Conservation (phyloP, 75 land plant species). For the Ceratopteris richardii region DNA sequence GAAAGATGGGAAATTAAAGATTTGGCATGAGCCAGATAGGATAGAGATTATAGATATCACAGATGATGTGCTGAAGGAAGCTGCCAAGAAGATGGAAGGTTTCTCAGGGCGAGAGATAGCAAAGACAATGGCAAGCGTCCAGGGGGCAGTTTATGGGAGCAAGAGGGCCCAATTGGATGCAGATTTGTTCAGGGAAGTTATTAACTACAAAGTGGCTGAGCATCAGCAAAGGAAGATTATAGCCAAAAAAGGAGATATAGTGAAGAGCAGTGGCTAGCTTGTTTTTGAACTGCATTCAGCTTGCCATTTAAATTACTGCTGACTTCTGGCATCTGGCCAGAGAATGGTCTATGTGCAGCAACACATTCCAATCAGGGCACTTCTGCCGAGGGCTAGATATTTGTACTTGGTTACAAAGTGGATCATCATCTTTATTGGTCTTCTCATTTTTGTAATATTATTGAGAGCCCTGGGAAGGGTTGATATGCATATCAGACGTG, state of each 20-base stretch:
- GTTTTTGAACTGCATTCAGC: not conserved
- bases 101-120: conserved; percentile 98
- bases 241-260: conserved; percentile 9
- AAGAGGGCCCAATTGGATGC: conserved; percentile 62
- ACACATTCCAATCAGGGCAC: too few species aligned
- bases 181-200: conserved; percentile 59
- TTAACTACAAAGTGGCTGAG: conserved; percentile 83
- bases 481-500: too few species aligned
- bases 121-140: conserved; percentile 83
- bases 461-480: too few species aligned
- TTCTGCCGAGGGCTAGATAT: too few species aligned
- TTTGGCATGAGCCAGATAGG: conserved; percentile 47
- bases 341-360: too few species aligned
- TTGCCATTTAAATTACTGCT: too few species aligned
- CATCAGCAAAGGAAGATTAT: conserved; percentile 48
- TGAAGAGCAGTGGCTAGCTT: too few species aligned
- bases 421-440: too few species aligned
- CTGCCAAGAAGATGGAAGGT: conserved; percentile 73
- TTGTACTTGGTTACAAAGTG: too few species aligned
- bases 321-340: too few species aligned
- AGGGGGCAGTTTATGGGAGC: conserved; percentile 88
- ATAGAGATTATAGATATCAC: conserved; percentile 61
- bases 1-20: conserved; percentile 20
- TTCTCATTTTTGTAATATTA: too few species aligned
- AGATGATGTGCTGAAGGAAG: conserved; percentile 73